phyloP scores from a whole-genome alignment of 1,139 yeast species.

The Candida dubliniensis region DNA sequence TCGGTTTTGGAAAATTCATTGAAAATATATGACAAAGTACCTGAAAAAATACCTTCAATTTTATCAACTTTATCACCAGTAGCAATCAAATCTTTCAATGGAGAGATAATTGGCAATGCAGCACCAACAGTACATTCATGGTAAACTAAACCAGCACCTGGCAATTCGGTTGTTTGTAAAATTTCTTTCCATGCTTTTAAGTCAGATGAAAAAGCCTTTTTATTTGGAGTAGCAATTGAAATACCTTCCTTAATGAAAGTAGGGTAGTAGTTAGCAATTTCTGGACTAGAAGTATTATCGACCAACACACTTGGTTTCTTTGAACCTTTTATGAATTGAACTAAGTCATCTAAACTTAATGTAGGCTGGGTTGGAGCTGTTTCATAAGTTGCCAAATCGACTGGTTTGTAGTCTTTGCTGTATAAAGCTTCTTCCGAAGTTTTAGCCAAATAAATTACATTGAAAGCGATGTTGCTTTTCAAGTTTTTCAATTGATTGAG shows the following conservation, averaged over 20 bases:
- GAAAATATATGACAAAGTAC: conserved; percentile 94
- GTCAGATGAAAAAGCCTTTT: conserved; percentile 92
- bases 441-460: conserved; percentile 79
- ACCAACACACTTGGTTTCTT: conserved; percentile 78
- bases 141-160: conserved; percentile 76
- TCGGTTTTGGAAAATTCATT: conserved; percentile 81
- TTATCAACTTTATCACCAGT: conserved; percentile 92
- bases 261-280: conserved; percentile 77
- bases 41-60: conserved; percentile 95
- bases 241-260: conserved; percentile 72
- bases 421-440: conserved; percentile 64
- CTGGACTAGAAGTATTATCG: conserved; percentile 88
- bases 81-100: conserved; percentile 79
- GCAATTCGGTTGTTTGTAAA: conserved; percentile 51
- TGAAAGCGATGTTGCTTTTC: conserved; percentile 57
- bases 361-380: conserved; percentile 51
- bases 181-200: conserved; percentile 74
- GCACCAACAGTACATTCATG: conserved; percentile 99
- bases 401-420: conserved; percentile 67
- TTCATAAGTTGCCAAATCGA: conserved; percentile 63
- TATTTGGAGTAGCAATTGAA: conserved; percentile 96
- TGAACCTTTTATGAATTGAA: conserved; percentile 62
- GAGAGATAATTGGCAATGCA: conserved; percentile 89
- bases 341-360: conserved; percentile 56
- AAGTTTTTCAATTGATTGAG: conserved; percentile 65